Percentiles rank a stretch among this genome's conserved stretches.
Conservation (phyloP, 176 grass and related monocot genomes). For the Zizania latifolia region DNA sequence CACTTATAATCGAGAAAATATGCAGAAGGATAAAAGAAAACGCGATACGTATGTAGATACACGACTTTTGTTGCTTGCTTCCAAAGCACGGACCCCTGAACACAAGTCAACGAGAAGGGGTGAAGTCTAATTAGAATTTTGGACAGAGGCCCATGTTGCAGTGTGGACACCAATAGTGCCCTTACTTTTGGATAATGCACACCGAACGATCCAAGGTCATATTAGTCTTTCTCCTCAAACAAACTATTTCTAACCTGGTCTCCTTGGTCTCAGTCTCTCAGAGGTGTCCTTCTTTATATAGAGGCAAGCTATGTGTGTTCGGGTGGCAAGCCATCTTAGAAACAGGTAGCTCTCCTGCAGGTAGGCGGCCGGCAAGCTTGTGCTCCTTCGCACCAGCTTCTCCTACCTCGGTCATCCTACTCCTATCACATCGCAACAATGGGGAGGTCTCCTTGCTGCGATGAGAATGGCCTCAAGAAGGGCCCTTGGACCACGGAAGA, state of each 20-base stretch:
- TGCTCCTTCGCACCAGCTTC: constrained; percentile 37
- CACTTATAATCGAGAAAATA: too few species aligned
- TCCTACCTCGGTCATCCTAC: neutral
- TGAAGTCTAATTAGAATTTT: too few species aligned
- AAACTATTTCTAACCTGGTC: neutral
- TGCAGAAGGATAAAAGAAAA: too few species aligned
- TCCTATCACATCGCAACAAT: constrained; percentile 41
- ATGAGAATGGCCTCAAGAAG: constrained; percentile 80
- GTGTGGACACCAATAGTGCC: constrained; percentile 6
- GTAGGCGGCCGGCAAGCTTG: constrained; percentile 22
- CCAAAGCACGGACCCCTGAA: too few species aligned
- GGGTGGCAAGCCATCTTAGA: constrained; percentile 55
- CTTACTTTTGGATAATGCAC: neutral
- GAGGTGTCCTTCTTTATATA: constrained; percentile 74
- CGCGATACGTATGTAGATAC: too few species aligned
- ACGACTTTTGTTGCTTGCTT: too few species aligned
- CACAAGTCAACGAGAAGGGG: constrained; percentile 1
- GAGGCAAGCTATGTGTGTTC: constrained; percentile 51
- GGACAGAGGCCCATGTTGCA: constrained; percentile 13
- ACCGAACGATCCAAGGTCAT: constrained; percentile 8
- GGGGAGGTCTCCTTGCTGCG: constrained; percentile 54
- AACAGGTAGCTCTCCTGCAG: constrained; percentile 23
- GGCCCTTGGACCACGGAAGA: constrained; percentile 83
- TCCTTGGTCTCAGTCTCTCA: too few species aligned
- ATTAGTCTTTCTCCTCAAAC: constrained; percentile 21